Conservation (phyloP, 306 rosid genomes). For the Malus asiatica region DNA sequence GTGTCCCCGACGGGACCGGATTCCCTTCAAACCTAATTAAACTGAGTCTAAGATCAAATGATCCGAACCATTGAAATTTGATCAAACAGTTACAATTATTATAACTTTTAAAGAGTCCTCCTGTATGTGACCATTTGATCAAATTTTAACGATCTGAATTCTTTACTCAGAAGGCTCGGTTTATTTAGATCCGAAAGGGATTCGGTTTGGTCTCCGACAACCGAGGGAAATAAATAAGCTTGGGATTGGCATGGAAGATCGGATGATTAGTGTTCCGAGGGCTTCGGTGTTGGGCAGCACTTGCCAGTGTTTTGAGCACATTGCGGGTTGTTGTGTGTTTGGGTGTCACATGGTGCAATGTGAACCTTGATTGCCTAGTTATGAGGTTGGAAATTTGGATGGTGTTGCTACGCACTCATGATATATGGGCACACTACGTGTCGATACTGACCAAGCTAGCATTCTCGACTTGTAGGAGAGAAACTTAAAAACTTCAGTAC, state of each 20-base stretch:
- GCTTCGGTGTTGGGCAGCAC: background rate
- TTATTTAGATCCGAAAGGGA: no score
- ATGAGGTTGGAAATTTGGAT: background rate
- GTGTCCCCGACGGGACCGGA: slow-evolving; percentile 22
- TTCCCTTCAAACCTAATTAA: fast-evolving
- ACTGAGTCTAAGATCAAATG: no score
- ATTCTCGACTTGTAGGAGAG: no score
- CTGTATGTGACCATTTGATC: fast-evolving
- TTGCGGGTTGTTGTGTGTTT: background rate
- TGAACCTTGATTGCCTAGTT: background rate
- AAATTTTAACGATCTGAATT: no score
- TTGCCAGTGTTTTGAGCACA: background rate
- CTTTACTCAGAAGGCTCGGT: fast-evolving
- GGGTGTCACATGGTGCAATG: background rate
- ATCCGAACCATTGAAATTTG: fast-evolving
- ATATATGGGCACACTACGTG: background rate
- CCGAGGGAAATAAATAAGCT: background rate
- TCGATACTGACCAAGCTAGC: no score
- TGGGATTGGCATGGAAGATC: background rate
- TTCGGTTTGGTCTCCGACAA: slow-evolving; percentile 13
- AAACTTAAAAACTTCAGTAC: no score
- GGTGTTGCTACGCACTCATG: background rate
- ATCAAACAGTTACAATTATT: no score
- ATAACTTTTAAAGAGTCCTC: fast-evolving
- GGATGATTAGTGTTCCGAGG: background rate